Evolutionary conservation across 2,329 filamentous ascomycete genomes (phyloP).

Genomic region (Lecanicillium sp.): DNA sequence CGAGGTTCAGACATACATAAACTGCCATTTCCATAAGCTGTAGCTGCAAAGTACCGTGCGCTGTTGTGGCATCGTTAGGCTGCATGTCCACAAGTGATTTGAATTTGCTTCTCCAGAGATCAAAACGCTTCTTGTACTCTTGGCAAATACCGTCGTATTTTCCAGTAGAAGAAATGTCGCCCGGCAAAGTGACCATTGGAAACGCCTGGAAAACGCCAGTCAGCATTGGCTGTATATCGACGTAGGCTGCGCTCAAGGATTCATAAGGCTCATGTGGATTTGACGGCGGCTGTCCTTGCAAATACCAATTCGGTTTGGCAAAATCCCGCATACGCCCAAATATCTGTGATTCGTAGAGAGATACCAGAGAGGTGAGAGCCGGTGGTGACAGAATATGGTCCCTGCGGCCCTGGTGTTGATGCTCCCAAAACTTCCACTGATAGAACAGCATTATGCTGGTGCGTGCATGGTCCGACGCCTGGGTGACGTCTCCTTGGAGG

Average conservation of each 20-base stretch:
- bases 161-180: background rate
- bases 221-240: slow-evolving; percentile 6
- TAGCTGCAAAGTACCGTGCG: slow-evolving; percentile 1
- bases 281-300: background rate
- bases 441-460: slow-evolving; percentile 3
- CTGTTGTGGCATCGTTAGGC: background rate
- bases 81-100: background rate
- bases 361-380: background rate
- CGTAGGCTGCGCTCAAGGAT: slow-evolving; percentile 4
- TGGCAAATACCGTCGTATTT: background rate
- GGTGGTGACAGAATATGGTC: slow-evolving; percentile 3
- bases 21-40: slow-evolving; percentile 9
- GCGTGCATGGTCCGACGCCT: background rate
- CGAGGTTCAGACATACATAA: slow-evolving; percentile 2
- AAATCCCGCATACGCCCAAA: slow-evolving; percentile 4
- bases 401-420: background rate
- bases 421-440: slow-evolving; percentile 8
- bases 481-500: slow-evolving; percentile 3
- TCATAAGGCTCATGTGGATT: background rate
- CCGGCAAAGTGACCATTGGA: slow-evolving; percentile 6
- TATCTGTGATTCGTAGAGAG: slow-evolving; percentile 8
- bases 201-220: slow-evolving; percentile 5
- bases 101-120: slow-evolving; percentile 5
- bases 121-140: slow-evolving; percentile 1
- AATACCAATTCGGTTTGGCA: slow-evolving; percentile 8